These are phyloP conservation scores for Tilletiaria anomala DNA, from an alignment of 1,284 basidiomycete genomes.

Conservation along the genomic window DNA sequence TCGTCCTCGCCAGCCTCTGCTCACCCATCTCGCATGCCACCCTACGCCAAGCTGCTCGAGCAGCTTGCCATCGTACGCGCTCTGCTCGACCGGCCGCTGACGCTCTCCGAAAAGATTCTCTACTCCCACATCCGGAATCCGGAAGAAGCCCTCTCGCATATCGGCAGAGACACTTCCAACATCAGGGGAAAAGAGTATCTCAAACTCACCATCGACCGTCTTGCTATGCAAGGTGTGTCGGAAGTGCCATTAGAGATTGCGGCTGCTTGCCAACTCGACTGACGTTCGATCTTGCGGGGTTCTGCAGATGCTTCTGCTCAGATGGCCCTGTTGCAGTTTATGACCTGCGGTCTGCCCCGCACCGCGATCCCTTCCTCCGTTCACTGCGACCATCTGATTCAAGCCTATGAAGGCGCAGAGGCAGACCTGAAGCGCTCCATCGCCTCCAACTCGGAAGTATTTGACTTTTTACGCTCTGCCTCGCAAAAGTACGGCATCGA, in stretches of 20 bases:
- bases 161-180: constrained; percentile 44
- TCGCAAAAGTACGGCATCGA: constrained; percentile 74
- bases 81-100: constrained; percentile 67
- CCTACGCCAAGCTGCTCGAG: constrained; percentile 61
- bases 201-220: constrained; percentile 76
- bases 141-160: constrained; percentile 49
- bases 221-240: constrained; percentile 71
- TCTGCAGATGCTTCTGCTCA: constrained; percentile 90
- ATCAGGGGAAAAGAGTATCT: constrained; percentile 79
- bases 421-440: constrained; percentile 72
- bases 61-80: constrained; percentile 61
- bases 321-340: constrained; percentile 99
- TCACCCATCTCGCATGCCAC: constrained; percentile 47
- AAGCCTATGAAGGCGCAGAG: constrained; percentile 57
- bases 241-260: background rate
- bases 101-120: constrained; percentile 92
- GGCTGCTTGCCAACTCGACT: background rate
- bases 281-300: background rate
- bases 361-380: constrained; percentile 78
- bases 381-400: constrained; percentile 74
- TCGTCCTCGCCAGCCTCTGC: constrained; percentile 14
- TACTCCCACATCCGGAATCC: constrained; percentile 87
- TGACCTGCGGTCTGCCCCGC: constrained; percentile 78
- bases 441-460: constrained; percentile 83
- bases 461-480: constrained; percentile 91